Evolutionary conservation across 2,329 filamentous ascomycete species (phyloP).

Genomic region (Chaetomium strumarium): DNA sequence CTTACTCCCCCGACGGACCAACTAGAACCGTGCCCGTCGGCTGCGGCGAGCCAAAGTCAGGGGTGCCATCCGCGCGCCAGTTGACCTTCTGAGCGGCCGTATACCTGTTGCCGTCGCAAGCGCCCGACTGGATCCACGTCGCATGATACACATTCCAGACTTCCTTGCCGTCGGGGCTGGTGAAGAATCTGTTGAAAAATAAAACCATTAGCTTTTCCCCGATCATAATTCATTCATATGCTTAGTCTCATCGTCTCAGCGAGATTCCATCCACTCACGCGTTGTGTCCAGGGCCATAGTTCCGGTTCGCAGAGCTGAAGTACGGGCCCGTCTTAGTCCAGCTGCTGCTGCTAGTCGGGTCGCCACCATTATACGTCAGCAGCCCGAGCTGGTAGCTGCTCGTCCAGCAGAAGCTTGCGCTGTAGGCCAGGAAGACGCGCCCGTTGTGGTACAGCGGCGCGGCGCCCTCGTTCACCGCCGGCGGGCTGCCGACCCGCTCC

Average conservation of each 20-base stretch:
- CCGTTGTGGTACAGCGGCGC: slow-evolving; percentile 48
- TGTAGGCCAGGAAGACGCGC: slow-evolving; percentile 48
- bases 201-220: too few relatives aligned
- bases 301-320: slow-evolving; percentile 48
- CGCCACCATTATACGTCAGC: slow-evolving; percentile 47
- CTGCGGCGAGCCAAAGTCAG: slow-evolving; percentile 40
- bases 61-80: slow-evolving; percentile 45
- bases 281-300: slow-evolving; percentile 53
- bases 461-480: slow-evolving; percentile 47
- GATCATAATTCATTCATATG: too few relatives aligned
- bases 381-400: slow-evolving; percentile 48
- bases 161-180: slow-evolving; percentile 47
- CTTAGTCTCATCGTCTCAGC: too few relatives aligned
- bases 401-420: slow-evolving; percentile 52
- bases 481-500: slow-evolving; percentile 42
- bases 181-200: slow-evolving; percentile 48
- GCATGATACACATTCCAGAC: slow-evolving; percentile 54
- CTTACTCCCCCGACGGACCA: slow-evolving; percentile 13
- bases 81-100: slow-evolving; percentile 48
- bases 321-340: slow-evolving; percentile 50
- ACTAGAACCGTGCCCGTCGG: neutral
- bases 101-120: slow-evolving; percentile 49
- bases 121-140: slow-evolving; percentile 41
- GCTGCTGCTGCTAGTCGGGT: slow-evolving; percentile 38
- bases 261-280: slow-evolving; percentile 7